Percentiles rank a stretch among this genome's conserved stretches.
These are phyloP conservation scores for Aspergillus fischeri DNA, from an alignment of 2,329 filamentous ascomycete genomes.

Conservation along the genomic window DNA sequence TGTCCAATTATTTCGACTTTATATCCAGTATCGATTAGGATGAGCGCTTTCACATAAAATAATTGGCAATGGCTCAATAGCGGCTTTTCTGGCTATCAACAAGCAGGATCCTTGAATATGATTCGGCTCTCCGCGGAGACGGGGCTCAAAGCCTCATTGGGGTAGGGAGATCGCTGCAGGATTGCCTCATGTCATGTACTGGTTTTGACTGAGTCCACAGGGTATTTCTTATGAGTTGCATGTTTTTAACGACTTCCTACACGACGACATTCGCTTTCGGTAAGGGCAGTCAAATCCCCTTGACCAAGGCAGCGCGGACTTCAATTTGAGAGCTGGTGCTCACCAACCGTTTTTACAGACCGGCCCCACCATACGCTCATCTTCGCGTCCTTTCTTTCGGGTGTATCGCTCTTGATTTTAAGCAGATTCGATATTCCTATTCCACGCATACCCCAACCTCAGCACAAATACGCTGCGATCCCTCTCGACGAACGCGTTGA, in stretches of 20 bases:
- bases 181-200: neutral
- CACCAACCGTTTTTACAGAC: slow-evolving; percentile 30
- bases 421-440: slow-evolving; percentile 30
- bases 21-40: neutral
- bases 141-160: slow-evolving; percentile 29
- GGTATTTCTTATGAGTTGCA: slow-evolving; percentile 31
- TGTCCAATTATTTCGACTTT: neutral
- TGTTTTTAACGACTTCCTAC: slow-evolving; percentile 32
- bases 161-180: slow-evolving; percentile 20
- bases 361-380: slow-evolving; percentile 44
- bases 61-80: slow-evolving; percentile 3
- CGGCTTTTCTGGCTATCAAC: slow-evolving; percentile 7
- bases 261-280: slow-evolving; percentile 39
- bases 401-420: slow-evolving; percentile 33
- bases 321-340: neutral
- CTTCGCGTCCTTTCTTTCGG: slow-evolving; percentile 39
- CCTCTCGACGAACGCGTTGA: slow-evolving; percentile 27
- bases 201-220: slow-evolving; percentile 21
- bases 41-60: neutral
- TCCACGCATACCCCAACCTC: slow-evolving; percentile 17
- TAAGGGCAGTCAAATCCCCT: slow-evolving; percentile 13
- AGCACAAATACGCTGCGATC: slow-evolving; percentile 24
- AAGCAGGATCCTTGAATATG: slow-evolving; percentile 21
- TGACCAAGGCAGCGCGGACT: neutral
- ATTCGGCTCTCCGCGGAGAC: slow-evolving; percentile 26